Evolutionary conservation across 2,329 filamentous ascomycete species (phyloP), one percentile per base, ranked within the genome.

Genomic region (Aspergillus intermedius): DNA sequence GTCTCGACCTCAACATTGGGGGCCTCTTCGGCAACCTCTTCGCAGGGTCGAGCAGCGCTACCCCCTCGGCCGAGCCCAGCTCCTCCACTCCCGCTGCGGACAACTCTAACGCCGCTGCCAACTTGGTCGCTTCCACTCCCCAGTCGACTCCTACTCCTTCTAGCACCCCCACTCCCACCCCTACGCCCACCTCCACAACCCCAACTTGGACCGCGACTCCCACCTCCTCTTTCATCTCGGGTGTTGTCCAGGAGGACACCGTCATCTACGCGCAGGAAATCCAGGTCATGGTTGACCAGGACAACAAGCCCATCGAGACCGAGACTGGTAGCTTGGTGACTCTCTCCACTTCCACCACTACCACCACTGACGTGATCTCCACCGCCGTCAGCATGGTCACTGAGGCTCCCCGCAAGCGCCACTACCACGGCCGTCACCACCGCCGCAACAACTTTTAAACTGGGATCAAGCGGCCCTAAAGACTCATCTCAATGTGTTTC

Each of bases 111-210:
- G 40, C 45, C 21, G 44, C 57, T 13, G 12, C 42, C 15, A 48
- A 48, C 2, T 40, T 40, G 37, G 19, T 12, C 15, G 37, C 37
- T 15, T 40, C 37, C 37, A 17, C 34, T 35, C 15, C 34, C n/a
- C 15, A 54, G 6, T 55, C 57, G 32, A 55, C 51, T 15, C 45
- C 54, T 2, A 58, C 55, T 21, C 58, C 49, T 28, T 61, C 56
- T 3, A 58, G 62, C 5, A 60, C 57, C 21, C 56, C 61, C 7
- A 43, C 41, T 22, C 41, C 40, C 19, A 21, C 40, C 22, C 12
- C 21, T 10, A 42, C 40, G 3, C 17, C 41, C 12, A 43, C 41
- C 15, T 22, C 41, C 8, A 25, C 41, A 13, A 41, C 39, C 13
- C 19, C 35, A 8, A 39, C 35, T 39, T 39, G 35, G 35, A 39